phyloP scores from a whole-genome alignment of 2,329 filamentous ascomycete species.

The Thielaviopsis musarum region DNA sequence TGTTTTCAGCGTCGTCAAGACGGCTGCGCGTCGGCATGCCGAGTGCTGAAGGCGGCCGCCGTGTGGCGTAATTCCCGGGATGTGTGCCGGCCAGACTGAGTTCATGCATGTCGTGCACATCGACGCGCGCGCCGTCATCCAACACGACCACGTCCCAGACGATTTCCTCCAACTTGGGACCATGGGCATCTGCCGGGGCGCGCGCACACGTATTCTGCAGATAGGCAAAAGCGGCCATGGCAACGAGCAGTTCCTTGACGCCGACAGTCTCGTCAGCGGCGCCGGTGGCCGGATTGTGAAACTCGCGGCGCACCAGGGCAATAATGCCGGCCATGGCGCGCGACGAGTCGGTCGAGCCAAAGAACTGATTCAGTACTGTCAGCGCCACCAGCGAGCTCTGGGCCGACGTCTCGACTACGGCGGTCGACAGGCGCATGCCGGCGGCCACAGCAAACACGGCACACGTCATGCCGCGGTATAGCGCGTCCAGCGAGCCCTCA shows the following conservation, averaged over 20 bases:
- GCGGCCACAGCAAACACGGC: conserved; percentile 45
- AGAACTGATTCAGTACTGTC: conserved; percentile 43
- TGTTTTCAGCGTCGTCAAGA: conserved; percentile 17
- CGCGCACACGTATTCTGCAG: conserved; percentile 40
- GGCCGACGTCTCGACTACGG: conserved; percentile 35
- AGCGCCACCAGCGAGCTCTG: conserved; percentile 41
- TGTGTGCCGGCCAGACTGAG: conserved; percentile 21
- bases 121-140: conserved; percentile 39
- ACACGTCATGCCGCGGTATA: conserved; percentile 40
- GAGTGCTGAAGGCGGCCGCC: neutral
- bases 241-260: conserved; percentile 42
- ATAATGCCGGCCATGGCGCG: conserved; percentile 51
- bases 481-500: conserved; percentile 36
- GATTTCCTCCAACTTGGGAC: conserved; percentile 32
- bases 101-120: conserved; percentile 25
- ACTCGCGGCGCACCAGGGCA: conserved; percentile 45
- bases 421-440: conserved; percentile 40
- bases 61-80: conserved; percentile 3
- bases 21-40: conserved; percentile 5
- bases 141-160: conserved; percentile 53
- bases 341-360: conserved; percentile 53
- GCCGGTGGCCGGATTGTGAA: conserved; percentile 45
- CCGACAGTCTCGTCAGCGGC: conserved; percentile 41
- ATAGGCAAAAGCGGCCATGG: conserved; percentile 43
- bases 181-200: conserved; percentile 31